Conservation (phyloP, 495 filamentous ascomycete species). For the Cercophora sp. region DNA sequence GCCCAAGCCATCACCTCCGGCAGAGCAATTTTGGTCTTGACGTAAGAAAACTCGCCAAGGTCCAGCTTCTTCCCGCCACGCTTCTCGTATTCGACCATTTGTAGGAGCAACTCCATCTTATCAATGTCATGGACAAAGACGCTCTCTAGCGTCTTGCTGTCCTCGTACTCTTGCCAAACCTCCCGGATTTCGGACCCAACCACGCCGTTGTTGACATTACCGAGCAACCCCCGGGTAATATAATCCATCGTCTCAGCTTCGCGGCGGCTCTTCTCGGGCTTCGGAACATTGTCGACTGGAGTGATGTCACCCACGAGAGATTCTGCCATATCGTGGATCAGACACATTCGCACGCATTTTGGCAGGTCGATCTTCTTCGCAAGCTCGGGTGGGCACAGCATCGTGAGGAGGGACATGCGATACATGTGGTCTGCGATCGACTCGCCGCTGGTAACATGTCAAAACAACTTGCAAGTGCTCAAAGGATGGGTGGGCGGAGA, state of each 20-base stretch:
- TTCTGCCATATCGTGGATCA: constrained; percentile 98
- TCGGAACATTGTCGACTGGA: constrained; percentile 68
- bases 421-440: constrained; percentile 99
- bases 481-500: constrained; percentile 9
- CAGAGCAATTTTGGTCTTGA: constrained; percentile 65
- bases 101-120: constrained; percentile 88
- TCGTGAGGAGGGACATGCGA: constrained; percentile 93
- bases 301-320: constrained; percentile 93
- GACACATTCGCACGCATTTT: constrained; percentile 86
- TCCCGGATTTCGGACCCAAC: constrained; percentile 64
- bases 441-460: constrained; percentile 49
- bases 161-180: constrained; percentile 93
- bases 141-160: constrained; percentile 73
- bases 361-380: constrained; percentile 65
- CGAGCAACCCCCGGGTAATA: constrained; percentile 66
- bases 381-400: constrained; percentile 82
- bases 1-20: constrained; percentile 79
- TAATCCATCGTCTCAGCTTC: constrained; percentile 89
- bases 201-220: constrained; percentile 64
- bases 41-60: constrained; percentile 77
- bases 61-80: constrained; percentile 58
- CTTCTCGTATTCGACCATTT: constrained; percentile 97
- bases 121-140: constrained; percentile 94
- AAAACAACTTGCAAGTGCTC: not conserved
- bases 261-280: constrained; percentile 77